Conservation (phyloP, 345 rosid genomes). For the Eucalyptus sp. region DNA sequence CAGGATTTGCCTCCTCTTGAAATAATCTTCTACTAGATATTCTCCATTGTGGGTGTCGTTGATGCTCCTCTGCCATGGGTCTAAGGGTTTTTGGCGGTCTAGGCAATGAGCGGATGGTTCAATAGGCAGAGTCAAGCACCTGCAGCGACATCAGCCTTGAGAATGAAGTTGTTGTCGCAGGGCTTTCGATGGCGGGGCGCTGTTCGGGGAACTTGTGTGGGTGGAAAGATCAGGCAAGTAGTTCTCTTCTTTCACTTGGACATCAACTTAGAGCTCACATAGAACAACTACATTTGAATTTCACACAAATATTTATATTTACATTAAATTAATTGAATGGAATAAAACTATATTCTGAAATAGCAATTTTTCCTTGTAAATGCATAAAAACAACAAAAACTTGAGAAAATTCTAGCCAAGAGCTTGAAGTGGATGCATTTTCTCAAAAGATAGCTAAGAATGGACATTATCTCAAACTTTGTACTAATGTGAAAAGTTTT, state of each 20-base stretch:
- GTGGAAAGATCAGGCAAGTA: constrained; percentile 35
- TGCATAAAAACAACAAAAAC: not conserved
- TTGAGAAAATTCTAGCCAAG: too few relatives aligned
- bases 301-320: not conserved
- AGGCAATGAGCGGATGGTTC: not conserved
- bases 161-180: constrained; percentile 1
- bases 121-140: constrained; percentile 23
- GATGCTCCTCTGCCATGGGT: not conserved
- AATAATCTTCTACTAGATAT: not conserved
- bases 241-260: not conserved
- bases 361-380: not conserved
- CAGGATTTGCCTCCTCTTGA: not conserved
- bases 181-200: not conserved
- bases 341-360: too few relatives aligned
- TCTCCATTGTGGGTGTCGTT: not conserved
- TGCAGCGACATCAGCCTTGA: not conserved
- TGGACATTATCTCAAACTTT: too few relatives aligned
- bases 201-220: constrained; percentile 39
- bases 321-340: not conserved
- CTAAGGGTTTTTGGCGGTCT: not conserved
- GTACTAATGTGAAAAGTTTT: too few relatives aligned
- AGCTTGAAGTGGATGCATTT: too few relatives aligned
- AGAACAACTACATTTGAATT: too few relatives aligned
- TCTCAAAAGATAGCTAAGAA: rapidly evolving
- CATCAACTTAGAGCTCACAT: not conserved